Evolutionary conservation across 495 filamentous ascomycete species (phyloP), one percentile per base, ranked within the genome.

Genomic region (Aspergillus sparsus): DNA sequence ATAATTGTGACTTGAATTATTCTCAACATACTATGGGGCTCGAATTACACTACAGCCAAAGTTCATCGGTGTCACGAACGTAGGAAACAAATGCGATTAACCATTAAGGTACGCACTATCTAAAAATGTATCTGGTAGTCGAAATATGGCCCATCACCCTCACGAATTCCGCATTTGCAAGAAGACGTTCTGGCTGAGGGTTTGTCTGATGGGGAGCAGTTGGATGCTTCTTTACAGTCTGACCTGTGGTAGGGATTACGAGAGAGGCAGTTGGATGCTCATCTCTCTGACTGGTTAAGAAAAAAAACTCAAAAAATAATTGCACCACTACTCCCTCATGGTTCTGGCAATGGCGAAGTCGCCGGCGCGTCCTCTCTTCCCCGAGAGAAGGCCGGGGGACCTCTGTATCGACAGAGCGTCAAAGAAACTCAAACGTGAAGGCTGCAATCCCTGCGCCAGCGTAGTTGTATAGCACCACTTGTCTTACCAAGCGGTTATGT

Each of bases 401-500:
- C 54, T 21, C 51, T 36, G 42, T 33, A 54, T 49, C 33, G 32
- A 41, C 55, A 34, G 57, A 51, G 45, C 18, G 31, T 45, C 53
- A 33, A 50, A 16, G 3, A 27, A 27, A 27, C 21, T 16, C 21
- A 45, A 33, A 68, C 66, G 65, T 62, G 55, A 62, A 70, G 72
- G 72, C 75, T 71, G 74, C 75, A 74, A 70, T 57, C 50, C 39
- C 56, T 67, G 65, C 68, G 66, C 64, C 65, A 65, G 62, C 15
- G 35, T 33, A 50, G 37, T 44, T 49, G 44, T 32, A 47, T 15
- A 41, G 31, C 39, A 15, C 47, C 13, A 36, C 32, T 61, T 49
- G 56, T 21, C 68, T 70, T 87, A 98, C 93, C 93, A 98, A 41
- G 91, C 92, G 53, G 92, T 97, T 63, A 98, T 97, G 73, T 98